Percentiles rank a stretch among this genome's conserved stretches.
These are phyloP conservation scores for Fusarium graminum DNA, from an alignment of 2,329 filamentous ascomycete species.

Conservation along the genomic window DNA sequence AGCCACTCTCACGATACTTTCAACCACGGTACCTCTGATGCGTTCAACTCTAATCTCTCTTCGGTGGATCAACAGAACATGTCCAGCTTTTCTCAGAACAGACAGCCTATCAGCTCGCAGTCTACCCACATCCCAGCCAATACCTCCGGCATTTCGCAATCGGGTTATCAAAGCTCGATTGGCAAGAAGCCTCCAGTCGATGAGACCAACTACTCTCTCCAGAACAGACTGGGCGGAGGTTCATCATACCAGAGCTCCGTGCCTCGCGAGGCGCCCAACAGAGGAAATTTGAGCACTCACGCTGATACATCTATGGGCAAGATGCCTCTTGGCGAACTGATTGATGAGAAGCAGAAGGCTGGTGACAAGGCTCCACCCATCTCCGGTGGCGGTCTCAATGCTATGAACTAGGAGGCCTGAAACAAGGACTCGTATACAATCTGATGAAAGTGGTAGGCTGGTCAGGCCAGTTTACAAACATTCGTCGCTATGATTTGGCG, in stretches of 20 bases:
- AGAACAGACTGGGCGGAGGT: background rate
- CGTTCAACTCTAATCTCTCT: conserved; percentile 1
- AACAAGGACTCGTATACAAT: too few species aligned
- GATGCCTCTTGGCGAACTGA: conserved; percentile 6
- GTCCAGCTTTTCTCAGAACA: conserved; percentile 1
- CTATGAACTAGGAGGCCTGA: conserved; percentile 6
- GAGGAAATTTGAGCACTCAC: background rate
- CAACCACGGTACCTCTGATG: background rate
- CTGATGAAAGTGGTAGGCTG: too few species aligned
- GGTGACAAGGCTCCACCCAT: conserved; percentile 5
- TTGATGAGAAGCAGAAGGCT: conserved; percentile 15
- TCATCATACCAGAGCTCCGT: conserved; percentile 4
- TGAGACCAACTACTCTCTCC: conserved; percentile 23
- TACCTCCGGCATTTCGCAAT: background rate
- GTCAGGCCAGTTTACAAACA: too few species aligned
- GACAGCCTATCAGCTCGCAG: conserved; percentile 8
- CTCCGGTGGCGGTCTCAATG: conserved; percentile 12
- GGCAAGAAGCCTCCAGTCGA: conserved; percentile 15
- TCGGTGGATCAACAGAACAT: background rate
- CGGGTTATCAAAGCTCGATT: background rate
- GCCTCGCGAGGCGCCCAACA: conserved; percentile 8
- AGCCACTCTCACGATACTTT: background rate
- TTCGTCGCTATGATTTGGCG: too few species aligned
- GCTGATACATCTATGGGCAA: background rate
- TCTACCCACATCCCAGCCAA: background rate